Evolutionary conservation across 305 asterid genomes (phyloP), one percentile per base, ranked within the genome.

Genomic region (Withania somnifera): DNA sequence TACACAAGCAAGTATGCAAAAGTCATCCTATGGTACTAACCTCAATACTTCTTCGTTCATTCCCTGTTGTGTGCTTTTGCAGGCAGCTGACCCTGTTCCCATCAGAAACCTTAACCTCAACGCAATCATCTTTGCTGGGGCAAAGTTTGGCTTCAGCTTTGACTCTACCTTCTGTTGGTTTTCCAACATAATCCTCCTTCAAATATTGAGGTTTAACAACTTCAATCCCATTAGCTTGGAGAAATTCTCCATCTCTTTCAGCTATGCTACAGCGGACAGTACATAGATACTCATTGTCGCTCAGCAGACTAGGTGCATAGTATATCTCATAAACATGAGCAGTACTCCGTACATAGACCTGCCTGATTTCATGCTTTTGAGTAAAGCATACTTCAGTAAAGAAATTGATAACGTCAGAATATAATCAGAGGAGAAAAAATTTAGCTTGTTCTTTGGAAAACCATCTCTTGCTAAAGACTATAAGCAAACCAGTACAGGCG

Each of bases 241-340:
- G 95, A 82, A 90, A 75, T 69, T 83, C 81, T 51, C 85, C 95
- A 22, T 87, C 95, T 85, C 95, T 88, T 78, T 87, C 94, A 75
- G 98, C 98, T 84, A 87, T 81, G 85, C 89, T 84, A 82, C 98
- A 95, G 40, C 92, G 94, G 83, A 91, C 94, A 5, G 98, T 95
- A 77, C 93, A 95, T 61, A 95, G 91, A 86, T 95, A 95, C 87
- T 89, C 93, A 81, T 82, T 86, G 80, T 83, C 85, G 80, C 90
- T 83, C 52, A 85, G 83, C 80, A 81, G 87, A 84, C 92, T 81
- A 53, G 80, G 80, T 50, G 92, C 85, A 83, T 86, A 90, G 86
- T 95, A 93, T 73, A 93, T 85, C 88, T 95, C 98, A 84, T 88
- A 93, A 61, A 90, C 89, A 77, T 97, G 97, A 66, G 98, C 97